A percentile compares a stretch with the other conserved stretches of the same genome.
These are phyloP conservation scores for Malassezia psittaci DNA, from an alignment of 1,284 basidiomycete species.

Conservation along the genomic window DNA sequence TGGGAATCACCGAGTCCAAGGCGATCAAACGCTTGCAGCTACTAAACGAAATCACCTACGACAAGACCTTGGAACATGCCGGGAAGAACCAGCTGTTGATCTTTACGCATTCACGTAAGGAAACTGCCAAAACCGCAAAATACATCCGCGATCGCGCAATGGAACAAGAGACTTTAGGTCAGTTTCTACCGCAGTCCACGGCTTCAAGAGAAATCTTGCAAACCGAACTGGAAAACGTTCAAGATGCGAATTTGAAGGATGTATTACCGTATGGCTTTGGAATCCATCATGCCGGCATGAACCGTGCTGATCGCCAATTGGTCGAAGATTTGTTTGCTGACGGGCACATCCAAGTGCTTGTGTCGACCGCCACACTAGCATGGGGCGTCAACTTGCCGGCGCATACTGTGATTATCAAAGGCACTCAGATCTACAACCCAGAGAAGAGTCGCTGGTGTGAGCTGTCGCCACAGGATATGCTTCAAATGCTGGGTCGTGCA, in stretches of 20 bases:
- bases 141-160: conserved; percentile 90
- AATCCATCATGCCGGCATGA: conserved; percentile 98
- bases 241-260: conserved; percentile 75
- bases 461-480: conserved; percentile 85
- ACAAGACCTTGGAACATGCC: conserved; percentile 57
- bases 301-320: conserved; percentile 77
- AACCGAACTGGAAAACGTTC: conserved; percentile 67
- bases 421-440: conserved; percentile 97
- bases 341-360: conserved; percentile 83
- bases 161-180: conserved; percentile 88
- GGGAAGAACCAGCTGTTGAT: conserved; percentile 56
- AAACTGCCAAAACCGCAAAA: conserved; percentile 92
- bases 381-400: conserved; percentile 99
- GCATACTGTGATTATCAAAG: conserved; percentile 98
- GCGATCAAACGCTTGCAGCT: conserved; percentile 96
- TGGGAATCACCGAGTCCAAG: conserved; percentile 98
- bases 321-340: conserved; percentile 93
- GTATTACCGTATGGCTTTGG: conserved; percentile 91
- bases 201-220: conserved; percentile 37
- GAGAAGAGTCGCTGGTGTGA: conserved; percentile 97
- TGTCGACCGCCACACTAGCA: conserved; percentile 93
- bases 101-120: conserved; percentile 96
- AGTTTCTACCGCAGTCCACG: conserved; percentile 59
- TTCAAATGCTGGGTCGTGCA: conserved; percentile 97
- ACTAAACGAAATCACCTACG: conserved; percentile 98